Base-by-base conservation (phyloP, 352 stramenopile species). In the Thraustochytrium striatum region DNA sequence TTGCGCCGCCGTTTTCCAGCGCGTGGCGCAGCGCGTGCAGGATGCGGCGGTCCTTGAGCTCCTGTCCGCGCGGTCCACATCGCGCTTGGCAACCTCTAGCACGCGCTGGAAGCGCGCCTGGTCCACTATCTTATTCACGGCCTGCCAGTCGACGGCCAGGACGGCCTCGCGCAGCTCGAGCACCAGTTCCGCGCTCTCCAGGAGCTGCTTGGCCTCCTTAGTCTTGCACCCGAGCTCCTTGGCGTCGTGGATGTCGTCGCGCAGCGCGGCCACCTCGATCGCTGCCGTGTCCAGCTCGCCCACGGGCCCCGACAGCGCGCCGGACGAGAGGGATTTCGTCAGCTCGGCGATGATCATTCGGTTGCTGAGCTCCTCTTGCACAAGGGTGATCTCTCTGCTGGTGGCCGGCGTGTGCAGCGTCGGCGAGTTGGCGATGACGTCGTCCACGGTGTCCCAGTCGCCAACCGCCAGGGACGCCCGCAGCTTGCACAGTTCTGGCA, bases 301-400 rank as follows among this genome's bases (percentile, higher is more conserved):
- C 21, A 81, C 69, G 19, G 36, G 19, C 1, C 69, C 78, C 0
- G 11, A n/a, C 16, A 69, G 38, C 2, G 25, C 69, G 43, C 78
- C 78, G 7, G n/a, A 13, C 0, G 5, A 9, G n/a, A 82, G 57
- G 13, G 78, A 44, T 5, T n/a, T 9, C 13, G 65, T 82, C 2
- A 82, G 70, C 21, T 57, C 41, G 8, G 65, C 43, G 11, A 81
- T 41, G 36, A 82, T 73, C 39, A 28, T 61, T 7, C 78, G 52
- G 73, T 82, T 82, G 41, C 82, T 79, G 19, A 81, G 70, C 70
- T 82, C 78, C n/a, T 82, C 78, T 57, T 82, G 78, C 11, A 82
- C 72, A n/a, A 82, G 78, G 47, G 58, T 16, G 9, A 82, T 13
- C 55, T 82, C 78, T 7, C 25, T 3, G 21, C 61, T 43, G 21